Conservation (phyloP, 2,329 filamentous ascomycete genomes). For the Botrytis medusae region DNA sequence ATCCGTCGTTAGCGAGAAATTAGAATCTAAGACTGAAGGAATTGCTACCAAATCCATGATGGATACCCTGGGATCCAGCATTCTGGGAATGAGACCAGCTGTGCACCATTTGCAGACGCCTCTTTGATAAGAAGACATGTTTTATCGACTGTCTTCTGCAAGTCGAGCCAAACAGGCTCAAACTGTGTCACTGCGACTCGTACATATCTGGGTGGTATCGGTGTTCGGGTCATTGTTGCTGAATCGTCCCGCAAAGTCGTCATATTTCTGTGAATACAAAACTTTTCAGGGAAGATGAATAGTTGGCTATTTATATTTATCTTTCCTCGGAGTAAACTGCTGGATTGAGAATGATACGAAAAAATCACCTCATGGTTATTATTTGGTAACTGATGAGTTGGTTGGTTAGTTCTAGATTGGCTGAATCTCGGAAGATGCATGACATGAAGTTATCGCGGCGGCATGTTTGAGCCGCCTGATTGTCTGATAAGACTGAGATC, state of each 20-base stretch:
- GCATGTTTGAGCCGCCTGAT: not conserved
- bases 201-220: not conserved
- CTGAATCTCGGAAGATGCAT: not conserved
- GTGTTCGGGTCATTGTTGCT: not conserved
- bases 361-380: not conserved
- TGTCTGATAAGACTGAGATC: not conserved
- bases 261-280: not conserved
- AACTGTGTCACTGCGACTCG: slow-evolving; percentile 52
- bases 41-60: slow-evolving; percentile 12
- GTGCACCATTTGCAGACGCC: slow-evolving; percentile 52
- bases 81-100: slow-evolving; percentile 55
- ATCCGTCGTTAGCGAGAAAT: not conserved
- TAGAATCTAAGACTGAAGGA: not conserved
- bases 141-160: slow-evolving; percentile 54
- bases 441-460: not conserved
- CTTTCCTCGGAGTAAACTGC: not conserved
- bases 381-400: not conserved
- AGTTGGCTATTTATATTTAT: not conserved
- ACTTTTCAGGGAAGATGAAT: not conserved
- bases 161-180: slow-evolving; percentile 60
- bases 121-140: slow-evolving; percentile 56
- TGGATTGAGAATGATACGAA: not conserved
- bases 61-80: slow-evolving; percentile 42
- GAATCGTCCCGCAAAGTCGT: not conserved
- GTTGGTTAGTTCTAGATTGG: not conserved